These are phyloP conservation scores for Cadophora sp. DNA, from an alignment of 2,329 filamentous ascomycete species.

Conservation along the genomic window DNA sequence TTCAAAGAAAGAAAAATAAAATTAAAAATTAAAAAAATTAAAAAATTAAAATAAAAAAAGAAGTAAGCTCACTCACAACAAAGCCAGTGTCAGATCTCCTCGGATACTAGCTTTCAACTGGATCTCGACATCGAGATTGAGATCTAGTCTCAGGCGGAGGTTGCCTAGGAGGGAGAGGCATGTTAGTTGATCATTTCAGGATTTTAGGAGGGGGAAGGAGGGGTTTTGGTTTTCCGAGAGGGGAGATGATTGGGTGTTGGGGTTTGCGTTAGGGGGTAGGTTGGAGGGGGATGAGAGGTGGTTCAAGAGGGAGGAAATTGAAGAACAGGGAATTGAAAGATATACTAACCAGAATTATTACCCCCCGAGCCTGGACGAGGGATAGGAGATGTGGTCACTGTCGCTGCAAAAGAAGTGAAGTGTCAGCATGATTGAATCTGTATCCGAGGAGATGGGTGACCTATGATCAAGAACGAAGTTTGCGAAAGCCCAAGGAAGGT, in stretches of 20 bases:
- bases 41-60: too few relatives aligned
- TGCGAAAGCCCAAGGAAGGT: too few relatives aligned
- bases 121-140: conserved; percentile 15
- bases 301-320: background rate
- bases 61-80: conserved; percentile 10
- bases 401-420: too few relatives aligned
- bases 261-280: background rate
- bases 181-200: background rate
- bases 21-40: too few relatives aligned
- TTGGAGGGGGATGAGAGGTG: background rate
- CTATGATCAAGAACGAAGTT: too few relatives aligned
- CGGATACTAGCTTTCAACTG: conserved; percentile 14
- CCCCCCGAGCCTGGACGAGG: background rate
- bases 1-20: too few relatives aligned
- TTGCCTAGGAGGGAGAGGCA: background rate
- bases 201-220: background rate
- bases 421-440: too few relatives aligned
- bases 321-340: background rate
- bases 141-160: conserved; percentile 5
- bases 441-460: too few relatives aligned
- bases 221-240: too few relatives aligned
- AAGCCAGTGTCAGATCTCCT: background rate
- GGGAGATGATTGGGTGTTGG: too few relatives aligned
- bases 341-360: background rate
- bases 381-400: too few relatives aligned